These are phyloP conservation scores for Claviceps africana DNA, from an alignment of 2,329 filamentous ascomycete species.

Conservation along the genomic window DNA sequence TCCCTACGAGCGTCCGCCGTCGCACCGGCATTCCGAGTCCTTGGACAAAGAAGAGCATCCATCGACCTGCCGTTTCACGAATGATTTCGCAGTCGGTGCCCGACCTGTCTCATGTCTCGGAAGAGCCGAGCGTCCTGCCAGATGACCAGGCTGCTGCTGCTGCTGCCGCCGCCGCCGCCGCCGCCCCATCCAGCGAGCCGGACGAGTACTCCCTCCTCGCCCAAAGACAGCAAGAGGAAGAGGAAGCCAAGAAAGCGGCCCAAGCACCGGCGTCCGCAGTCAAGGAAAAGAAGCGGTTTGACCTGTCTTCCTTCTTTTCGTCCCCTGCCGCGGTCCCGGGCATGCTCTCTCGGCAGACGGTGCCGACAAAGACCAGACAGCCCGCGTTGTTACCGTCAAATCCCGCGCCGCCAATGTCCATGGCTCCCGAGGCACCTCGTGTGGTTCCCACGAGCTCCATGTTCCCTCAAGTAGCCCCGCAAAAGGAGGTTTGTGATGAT, in stretches of 20 bases:
- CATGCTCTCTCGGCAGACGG: constrained; percentile 18
- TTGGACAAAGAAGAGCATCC: constrained; percentile 21
- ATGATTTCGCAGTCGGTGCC: constrained; percentile 6
- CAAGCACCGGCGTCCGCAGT: constrained; percentile 10
- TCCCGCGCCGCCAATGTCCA: constrained; percentile 1
- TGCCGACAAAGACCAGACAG: constrained; percentile 12
- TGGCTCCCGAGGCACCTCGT: constrained; percentile 10
- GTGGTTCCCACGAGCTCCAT: constrained; percentile 23
- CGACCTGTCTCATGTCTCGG: constrained; percentile 6
- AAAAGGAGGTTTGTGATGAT: constrained; percentile 18
- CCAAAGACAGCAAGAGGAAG: constrained; percentile 12
- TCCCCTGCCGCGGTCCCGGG: constrained; percentile 32
- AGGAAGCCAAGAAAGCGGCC: constrained; percentile 5
- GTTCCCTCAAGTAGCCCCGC: constrained; percentile 22
- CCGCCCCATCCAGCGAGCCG: constrained; percentile 10
- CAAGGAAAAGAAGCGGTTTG: constrained; percentile 24
- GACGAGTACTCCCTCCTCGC: constrained; percentile 34
- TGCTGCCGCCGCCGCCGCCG: background rate
- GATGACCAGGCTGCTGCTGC: constrained; percentile 2
- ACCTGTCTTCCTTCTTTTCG: constrained; percentile 43
- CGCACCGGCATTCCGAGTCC: constrained; percentile 22
- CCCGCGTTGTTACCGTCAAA: constrained; percentile 1
- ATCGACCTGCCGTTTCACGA: constrained; percentile 1
- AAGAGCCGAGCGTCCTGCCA: constrained; percentile 4
- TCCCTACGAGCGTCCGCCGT: constrained; percentile 10